Evolutionary conservation across 202 grass and related monocot species (phyloP), one percentile per base, ranked within the genome.

Genomic region (Panicum virgatum): DNA sequence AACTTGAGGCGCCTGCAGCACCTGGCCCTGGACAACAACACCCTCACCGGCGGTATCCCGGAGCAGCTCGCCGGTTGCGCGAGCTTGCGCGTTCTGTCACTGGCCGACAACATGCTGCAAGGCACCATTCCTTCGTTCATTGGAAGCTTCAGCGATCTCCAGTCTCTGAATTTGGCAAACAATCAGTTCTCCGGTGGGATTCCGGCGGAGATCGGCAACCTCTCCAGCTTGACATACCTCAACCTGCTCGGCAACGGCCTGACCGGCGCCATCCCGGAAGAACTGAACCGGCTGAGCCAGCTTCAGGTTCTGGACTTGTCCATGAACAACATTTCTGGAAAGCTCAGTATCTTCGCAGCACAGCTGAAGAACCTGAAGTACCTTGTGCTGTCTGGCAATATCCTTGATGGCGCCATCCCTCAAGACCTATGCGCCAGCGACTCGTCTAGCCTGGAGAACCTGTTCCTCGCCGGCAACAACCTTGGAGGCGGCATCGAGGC

Each of bases 241-340:
- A 91, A 93, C 69, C 84, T 98, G 61, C 88, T 98, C 12, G 96
- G 90, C 34, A 98, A 96, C 87, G 38, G 54, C 47, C 91, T 98
- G 15, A 87, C 81, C 37, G 90, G 90, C 9, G 23, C 53, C 79
- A 83, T 98, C 43, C 92, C 90, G 9, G 38, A 46, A 12, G 88
- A 93, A 50, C 52, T 98, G 73, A 98, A 96, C 75, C 82, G 16
- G 78, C 62, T 98, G 77, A 83, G 70, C 46, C 68, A 87, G 82
- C 83, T 98, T 63, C 82, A 85, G 57, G 75, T 98, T 69, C 51
- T 95, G 36, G 96, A 98, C 29, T 12, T 95, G 77, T 98, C 96
- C 34, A 78, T 73, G 59, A 98, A 98, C 85, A 88, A 90, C 70
- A 76, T 98, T 16, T 93, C 90, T 6, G 96, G 90, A 42, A 73